These are phyloP conservation scores for Ambrosia hybrid DNA, from an alignment of 140 eudicot genomes.

Conservation along the genomic window DNA sequence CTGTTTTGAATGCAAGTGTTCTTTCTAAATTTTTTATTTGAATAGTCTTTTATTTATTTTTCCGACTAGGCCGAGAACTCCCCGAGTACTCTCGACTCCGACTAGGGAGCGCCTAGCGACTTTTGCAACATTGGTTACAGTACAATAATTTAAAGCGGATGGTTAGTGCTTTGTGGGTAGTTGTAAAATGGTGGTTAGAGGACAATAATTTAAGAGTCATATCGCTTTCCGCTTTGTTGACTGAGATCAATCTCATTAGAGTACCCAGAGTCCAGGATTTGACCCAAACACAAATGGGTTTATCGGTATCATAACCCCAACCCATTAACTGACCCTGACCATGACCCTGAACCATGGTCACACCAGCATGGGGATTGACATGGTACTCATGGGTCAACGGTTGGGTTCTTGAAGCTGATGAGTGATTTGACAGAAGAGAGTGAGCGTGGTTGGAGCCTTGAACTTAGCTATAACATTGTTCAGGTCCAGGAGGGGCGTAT, in stretches of 20 bases:
- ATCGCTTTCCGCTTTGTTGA: slow-evolving; percentile 63
- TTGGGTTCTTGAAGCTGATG: slow-evolving; percentile 60
- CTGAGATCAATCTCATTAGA: slow-evolving; percentile 49
- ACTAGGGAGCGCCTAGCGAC: no score
- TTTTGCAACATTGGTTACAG: no score
- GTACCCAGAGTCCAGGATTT: slow-evolving; percentile 48
- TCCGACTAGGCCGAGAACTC: no score
- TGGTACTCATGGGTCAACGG: slow-evolving; percentile 57
- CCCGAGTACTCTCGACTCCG: no score
- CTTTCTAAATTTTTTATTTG: no score
- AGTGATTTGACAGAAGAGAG: slow-evolving; percentile 99
- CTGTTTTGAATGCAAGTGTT: no score
- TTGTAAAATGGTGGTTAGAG: no score
- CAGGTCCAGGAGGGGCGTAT: slow-evolving; percentile 52
- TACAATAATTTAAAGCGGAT: no score
- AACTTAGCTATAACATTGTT: slow-evolving; percentile 53
- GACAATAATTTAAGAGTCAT: slow-evolving; percentile 1
- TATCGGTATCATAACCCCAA: slow-evolving; percentile 61
- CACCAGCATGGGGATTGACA: slow-evolving; percentile 37
- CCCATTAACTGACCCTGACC: slow-evolving; percentile 45
- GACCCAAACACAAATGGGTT: slow-evolving; percentile 67
- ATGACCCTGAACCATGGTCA: slow-evolving; percentile 38
- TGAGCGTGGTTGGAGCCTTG: slow-evolving; percentile 82
- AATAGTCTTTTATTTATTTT: no score
- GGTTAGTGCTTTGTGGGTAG: no score